phyloP scores from a whole-genome alignment of 2,329 filamentous ascomycete genomes.

The Fusarium abutilonis region DNA sequence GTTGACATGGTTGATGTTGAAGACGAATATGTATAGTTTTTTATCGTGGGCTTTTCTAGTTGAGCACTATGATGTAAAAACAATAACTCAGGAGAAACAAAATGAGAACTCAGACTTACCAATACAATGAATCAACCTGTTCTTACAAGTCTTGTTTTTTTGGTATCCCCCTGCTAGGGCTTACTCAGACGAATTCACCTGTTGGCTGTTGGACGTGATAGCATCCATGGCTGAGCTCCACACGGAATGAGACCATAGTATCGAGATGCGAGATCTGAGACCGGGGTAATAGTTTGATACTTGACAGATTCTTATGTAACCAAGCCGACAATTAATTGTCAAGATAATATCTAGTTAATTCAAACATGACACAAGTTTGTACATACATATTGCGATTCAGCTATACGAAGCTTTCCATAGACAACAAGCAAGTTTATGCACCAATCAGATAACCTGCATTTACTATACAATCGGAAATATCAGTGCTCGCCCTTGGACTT shows the following conservation, averaged over 20 bases:
- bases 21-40: not conserved
- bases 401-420: too few species aligned
- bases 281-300: not conserved
- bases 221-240: not conserved
- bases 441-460: not conserved
- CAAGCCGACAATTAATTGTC: not conserved
- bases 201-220: too few species aligned
- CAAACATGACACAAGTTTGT: too few species aligned
- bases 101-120: too few species aligned
- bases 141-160: too few species aligned
- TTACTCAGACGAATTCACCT: too few species aligned
- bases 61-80: too few species aligned
- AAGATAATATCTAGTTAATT: not conserved
- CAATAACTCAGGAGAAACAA: too few species aligned
- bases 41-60: too few species aligned
- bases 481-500: not conserved
- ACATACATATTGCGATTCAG: too few species aligned
- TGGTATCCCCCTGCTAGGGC: too few species aligned
- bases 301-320: not conserved
- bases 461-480: not conserved
- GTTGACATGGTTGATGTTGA: slow-evolving; percentile 2
- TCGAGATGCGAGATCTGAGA: not conserved
- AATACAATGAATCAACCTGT: too few species aligned
- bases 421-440: not conserved
- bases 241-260: not conserved